phyloP scores from a whole-genome alignment of 164 flowering plant species.

The Platanus orientalis region DNA sequence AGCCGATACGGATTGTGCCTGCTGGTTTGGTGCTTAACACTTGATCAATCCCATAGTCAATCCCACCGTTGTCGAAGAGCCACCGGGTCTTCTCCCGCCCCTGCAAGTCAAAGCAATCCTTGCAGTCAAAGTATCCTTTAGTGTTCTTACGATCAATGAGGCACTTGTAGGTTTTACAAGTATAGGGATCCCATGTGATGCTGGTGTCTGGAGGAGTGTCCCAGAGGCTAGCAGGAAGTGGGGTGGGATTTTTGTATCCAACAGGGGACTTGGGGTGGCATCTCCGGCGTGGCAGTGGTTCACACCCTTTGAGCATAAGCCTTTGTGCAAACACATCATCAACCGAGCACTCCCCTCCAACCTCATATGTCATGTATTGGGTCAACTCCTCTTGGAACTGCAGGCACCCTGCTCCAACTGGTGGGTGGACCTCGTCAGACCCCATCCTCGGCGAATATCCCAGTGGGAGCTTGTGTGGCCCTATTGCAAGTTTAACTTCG shows the following conservation, averaged over 20 bases:
- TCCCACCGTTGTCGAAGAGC: slow-evolving; percentile 19
- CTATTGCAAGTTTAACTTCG: slow-evolving; percentile 15
- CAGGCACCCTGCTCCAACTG: slow-evolving; percentile 36
- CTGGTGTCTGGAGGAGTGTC: slow-evolving; percentile 28
- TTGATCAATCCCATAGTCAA: slow-evolving; percentile 29
- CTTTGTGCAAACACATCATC: slow-evolving; percentile 36
- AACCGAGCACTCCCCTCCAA: slow-evolving; percentile 31
- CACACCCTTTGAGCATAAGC: slow-evolving; percentile 39
- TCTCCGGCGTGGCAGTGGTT: slow-evolving; percentile 44
- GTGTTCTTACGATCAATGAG: slow-evolving; percentile 20
- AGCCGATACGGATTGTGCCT: slow-evolving; percentile 33
- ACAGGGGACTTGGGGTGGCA: slow-evolving; percentile 36
- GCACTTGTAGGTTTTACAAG: slow-evolving; percentile 37
- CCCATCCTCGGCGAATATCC: slow-evolving; percentile 25
- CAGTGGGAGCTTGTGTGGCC: slow-evolving; percentile 36
- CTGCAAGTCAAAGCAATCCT: slow-evolving; percentile 34
- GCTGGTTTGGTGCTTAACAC: slow-evolving; percentile 21
- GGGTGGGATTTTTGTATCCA: slow-evolving; percentile 25
- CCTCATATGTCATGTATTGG: slow-evolving; percentile 33
- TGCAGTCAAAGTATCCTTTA: slow-evolving; percentile 27
- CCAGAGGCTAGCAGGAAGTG: slow-evolving; percentile 31
- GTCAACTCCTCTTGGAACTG: slow-evolving; percentile 17
- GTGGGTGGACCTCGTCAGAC: slow-evolving; percentile 22
- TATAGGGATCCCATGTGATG: slow-evolving; percentile 33
- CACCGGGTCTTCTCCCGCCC: slow-evolving; percentile 33